A percentile compares a stretch with the other conserved stretches of the same genome.
Evolutionary conservation across 352 stramenopile species (phyloP).

Genomic region (Phytophthora uliginosa): DNA sequence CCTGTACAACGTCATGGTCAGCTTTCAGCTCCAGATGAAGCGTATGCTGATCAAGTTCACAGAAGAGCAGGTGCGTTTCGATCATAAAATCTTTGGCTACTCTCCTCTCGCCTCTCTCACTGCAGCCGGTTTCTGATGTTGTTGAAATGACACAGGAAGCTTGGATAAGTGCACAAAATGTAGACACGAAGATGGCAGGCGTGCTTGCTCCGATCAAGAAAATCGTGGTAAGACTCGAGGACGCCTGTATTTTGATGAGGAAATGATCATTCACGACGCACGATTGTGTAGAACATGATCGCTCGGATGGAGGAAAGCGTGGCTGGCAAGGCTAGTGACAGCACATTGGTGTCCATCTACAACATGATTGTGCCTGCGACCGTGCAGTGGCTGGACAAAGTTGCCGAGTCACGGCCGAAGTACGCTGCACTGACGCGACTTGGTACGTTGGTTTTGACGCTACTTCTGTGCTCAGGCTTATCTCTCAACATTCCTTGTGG

Average conservation of each 20-base stretch:
- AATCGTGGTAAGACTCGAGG: slow-evolving; percentile 48
- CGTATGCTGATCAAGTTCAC: slow-evolving; percentile 84
- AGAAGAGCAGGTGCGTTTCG: slow-evolving; percentile 59
- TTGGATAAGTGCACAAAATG: slow-evolving; percentile 75
- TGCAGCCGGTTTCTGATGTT: background rate
- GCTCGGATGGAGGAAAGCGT: slow-evolving; percentile 71
- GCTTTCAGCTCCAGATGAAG: slow-evolving; percentile 86
- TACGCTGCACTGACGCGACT: slow-evolving; percentile 70
- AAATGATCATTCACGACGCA: background rate
- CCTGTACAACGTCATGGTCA: slow-evolving; percentile 76
- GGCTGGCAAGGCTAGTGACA: slow-evolving; percentile 64
- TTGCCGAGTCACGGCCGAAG: slow-evolving; percentile 73
- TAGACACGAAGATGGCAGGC: slow-evolving; percentile 78
- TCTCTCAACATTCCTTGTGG: background rate
- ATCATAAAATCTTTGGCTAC: background rate
- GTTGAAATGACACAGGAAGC: slow-evolving; percentile 44
- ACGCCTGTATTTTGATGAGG: background rate
- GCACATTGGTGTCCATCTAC: slow-evolving; percentile 72
- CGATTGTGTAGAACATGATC: slow-evolving; percentile 54
- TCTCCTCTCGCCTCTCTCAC: background rate
- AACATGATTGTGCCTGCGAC: slow-evolving; percentile 68
- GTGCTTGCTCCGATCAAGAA: slow-evolving; percentile 76
- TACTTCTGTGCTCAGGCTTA: background rate
- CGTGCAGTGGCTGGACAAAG: slow-evolving; percentile 79
- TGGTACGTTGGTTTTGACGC: slow-evolving; percentile 32